Conservation (phyloP, 2,329 filamentous ascomycete species). For the Paecilomyces sp. region DNA sequence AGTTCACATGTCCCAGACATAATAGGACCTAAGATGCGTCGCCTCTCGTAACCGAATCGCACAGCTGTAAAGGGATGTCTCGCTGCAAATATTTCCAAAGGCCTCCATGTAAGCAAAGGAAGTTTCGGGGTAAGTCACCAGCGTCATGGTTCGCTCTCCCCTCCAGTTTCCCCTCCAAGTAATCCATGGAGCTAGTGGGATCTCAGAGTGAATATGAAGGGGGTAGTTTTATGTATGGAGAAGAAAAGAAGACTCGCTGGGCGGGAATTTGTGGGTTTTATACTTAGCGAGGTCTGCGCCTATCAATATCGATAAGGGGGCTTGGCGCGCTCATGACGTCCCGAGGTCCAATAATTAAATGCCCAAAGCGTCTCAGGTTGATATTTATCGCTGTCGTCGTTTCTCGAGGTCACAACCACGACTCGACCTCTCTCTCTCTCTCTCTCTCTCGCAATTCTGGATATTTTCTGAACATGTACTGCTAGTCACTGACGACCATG, state of each 20-base stretch:
- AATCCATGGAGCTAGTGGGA: constrained; percentile 28
- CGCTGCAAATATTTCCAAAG: constrained; percentile 42
- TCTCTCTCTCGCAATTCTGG: neutral
- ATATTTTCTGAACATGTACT: neutral
- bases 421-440: neutral
- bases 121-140: constrained; percentile 40
- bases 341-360: neutral
- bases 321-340: constrained; percentile 4
- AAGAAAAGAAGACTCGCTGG: constrained; percentile 16
- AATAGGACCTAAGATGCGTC: neutral
- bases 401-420: neutral
- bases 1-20: neutral
- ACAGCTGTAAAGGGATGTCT: constrained; percentile 20
- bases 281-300: constrained; percentile 11
- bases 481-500: constrained; percentile 2
- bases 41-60: no score
- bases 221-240: constrained; percentile 33
- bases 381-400: neutral
- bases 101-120: constrained; percentile 34
- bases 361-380: neutral
- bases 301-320: constrained; percentile 36
- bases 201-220: constrained; percentile 44
- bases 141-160: constrained; percentile 29
- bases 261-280: constrained; percentile 18
- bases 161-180: constrained; percentile 42